Percentiles rank a stretch among this genome's conserved stretches.
phyloP scores from a whole-genome alignment of 2,329 filamentous ascomycete genomes.

The Cladophialophora psammophila region DNA sequence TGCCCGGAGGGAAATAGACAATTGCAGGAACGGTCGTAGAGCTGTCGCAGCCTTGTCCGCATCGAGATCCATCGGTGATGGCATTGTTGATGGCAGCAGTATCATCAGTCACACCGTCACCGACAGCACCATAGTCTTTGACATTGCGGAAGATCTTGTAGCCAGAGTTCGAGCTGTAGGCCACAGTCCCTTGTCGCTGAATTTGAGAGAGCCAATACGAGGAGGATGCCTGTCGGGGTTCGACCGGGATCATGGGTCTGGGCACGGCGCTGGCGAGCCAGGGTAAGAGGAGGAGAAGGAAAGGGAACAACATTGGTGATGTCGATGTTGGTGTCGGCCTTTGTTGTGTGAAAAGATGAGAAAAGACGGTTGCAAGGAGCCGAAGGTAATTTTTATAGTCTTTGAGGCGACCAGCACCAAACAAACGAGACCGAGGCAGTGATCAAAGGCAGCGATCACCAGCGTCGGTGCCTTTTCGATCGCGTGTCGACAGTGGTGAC shows the following conservation, averaged over 20 bases:
- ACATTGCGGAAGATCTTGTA: slow-evolving; percentile 83
- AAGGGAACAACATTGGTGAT: slow-evolving; percentile 26
- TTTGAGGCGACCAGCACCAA: slow-evolving; percentile 24
- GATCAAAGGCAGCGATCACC: slow-evolving; percentile 10
- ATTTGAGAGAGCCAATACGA: slow-evolving; percentile 76
- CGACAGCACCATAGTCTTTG: slow-evolving; percentile 75
- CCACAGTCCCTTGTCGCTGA: slow-evolving; percentile 70
- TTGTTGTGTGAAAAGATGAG: background rate
- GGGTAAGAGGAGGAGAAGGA: slow-evolving; percentile 26
- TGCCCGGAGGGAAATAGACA: slow-evolving; percentile 90
- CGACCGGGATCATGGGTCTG: slow-evolving; percentile 5
- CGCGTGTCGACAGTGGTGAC: background rate
- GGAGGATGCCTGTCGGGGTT: slow-evolving; percentile 32
- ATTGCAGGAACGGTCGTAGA: slow-evolving; percentile 83
- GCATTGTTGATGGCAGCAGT: slow-evolving; percentile 87
- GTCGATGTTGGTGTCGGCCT: background rate
- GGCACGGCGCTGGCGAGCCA: slow-evolving; percentile 28
- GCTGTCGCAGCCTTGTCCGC: slow-evolving; percentile 81
- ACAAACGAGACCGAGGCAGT: slow-evolving; percentile 15
- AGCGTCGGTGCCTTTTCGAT: slow-evolving; percentile 1
- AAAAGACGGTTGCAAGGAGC: background rate
- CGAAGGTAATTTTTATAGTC: slow-evolving; percentile 6
- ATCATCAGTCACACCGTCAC: slow-evolving; percentile 77
- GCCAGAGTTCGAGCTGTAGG: slow-evolving; percentile 57
- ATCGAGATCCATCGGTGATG: slow-evolving; percentile 78